Percentiles rank a stretch among this genome's conserved stretches.
Evolutionary conservation across 768 basidiomycete species (phyloP).

Genomic region (Rhodotorula taiwanensis): DNA sequence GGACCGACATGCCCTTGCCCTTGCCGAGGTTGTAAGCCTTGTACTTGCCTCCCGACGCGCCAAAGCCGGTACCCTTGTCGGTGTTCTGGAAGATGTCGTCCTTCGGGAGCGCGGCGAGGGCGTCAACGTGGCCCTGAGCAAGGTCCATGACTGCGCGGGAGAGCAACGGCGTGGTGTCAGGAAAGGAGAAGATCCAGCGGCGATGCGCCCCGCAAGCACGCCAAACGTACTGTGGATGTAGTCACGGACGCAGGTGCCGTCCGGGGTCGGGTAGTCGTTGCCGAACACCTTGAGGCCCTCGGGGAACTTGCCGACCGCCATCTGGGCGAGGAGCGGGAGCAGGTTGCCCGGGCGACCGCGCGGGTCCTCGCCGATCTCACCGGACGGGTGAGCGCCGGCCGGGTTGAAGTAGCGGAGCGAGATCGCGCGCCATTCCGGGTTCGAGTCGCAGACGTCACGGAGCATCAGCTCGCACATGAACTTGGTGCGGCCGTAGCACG

Average conservation of each 20-base stretch:
- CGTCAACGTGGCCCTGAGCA: constrained; percentile 85
- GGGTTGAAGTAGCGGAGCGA: constrained; percentile 98
- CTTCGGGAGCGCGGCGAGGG: constrained; percentile 68
- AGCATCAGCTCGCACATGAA: constrained; percentile 86
- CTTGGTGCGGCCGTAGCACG: constrained; percentile 94
- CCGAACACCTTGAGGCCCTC: constrained; percentile 74
- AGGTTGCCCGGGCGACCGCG: constrained; percentile 89
- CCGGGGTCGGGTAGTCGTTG: constrained; percentile 91
- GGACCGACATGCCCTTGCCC: constrained; percentile 82
- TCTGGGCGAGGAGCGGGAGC: constrained; percentile 84
- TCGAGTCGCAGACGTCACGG: constrained; percentile 74
- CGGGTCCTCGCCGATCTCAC: constrained; percentile 93
- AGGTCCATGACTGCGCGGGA: constrained; percentile 67
- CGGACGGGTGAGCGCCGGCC: constrained; percentile 96
- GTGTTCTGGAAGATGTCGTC: constrained; percentile 47
- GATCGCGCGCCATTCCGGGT: constrained; percentile 73
- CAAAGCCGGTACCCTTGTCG: constrained; percentile 33
- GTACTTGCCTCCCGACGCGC: constrained; percentile 52
- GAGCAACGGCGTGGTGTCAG: not conserved
- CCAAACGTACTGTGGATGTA: constrained; percentile 57
- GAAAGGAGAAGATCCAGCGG: not conserved
- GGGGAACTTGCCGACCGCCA: constrained; percentile 81
- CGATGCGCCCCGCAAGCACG: too few relatives aligned
- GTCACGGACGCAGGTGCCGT: constrained; percentile 97
- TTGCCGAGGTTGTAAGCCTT: constrained; percentile 96